Evolutionary conservation across 2,329 filamentous ascomycete genomes (phyloP).

Genomic region (Tympanopsis confertula): DNA sequence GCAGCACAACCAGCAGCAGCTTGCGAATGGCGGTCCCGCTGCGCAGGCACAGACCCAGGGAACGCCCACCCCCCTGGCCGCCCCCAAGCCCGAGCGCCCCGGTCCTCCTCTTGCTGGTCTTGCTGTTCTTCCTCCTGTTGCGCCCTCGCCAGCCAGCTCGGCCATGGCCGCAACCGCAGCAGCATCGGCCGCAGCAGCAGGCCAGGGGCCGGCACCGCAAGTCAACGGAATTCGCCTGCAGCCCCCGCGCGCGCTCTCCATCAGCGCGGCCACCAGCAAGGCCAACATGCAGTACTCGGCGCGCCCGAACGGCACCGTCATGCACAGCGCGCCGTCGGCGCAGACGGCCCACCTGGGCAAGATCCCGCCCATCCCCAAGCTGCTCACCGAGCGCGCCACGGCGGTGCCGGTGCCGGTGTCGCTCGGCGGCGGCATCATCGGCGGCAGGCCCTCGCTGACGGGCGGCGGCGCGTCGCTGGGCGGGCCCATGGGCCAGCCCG

Average conservation of each 20-base stretch:
- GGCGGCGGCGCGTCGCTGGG: constrained; percentile 67
- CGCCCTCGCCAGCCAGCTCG: constrained; percentile 8
- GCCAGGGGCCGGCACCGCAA: constrained; percentile 15
- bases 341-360: constrained; percentile 29
- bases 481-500: constrained; percentile 79
- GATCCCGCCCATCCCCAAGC: constrained; percentile 77
- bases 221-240: constrained; percentile 16
- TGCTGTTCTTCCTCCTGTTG: constrained; percentile 13
- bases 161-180: constrained; percentile 15
- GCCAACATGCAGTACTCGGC: constrained; percentile 11
- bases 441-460: constrained; percentile 70
- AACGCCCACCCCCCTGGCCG: no score
- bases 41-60: no score
- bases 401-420: constrained; percentile 62
- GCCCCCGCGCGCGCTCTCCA: constrained; percentile 11
- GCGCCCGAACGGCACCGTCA: constrained; percentile 30
- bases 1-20: no score
- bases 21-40: no score
- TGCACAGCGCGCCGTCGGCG: constrained; percentile 30
- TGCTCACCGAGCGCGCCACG: constrained; percentile 55
- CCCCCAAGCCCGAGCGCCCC: constrained; percentile 4
- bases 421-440: constrained; percentile 48
- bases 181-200: constrained; percentile 11
- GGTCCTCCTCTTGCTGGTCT: constrained; percentile 16
- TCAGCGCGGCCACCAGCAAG: constrained; percentile 11